Base-by-base conservation (phyloP, 768 basidiomycete species). In the Suillus paluster region DNA sequence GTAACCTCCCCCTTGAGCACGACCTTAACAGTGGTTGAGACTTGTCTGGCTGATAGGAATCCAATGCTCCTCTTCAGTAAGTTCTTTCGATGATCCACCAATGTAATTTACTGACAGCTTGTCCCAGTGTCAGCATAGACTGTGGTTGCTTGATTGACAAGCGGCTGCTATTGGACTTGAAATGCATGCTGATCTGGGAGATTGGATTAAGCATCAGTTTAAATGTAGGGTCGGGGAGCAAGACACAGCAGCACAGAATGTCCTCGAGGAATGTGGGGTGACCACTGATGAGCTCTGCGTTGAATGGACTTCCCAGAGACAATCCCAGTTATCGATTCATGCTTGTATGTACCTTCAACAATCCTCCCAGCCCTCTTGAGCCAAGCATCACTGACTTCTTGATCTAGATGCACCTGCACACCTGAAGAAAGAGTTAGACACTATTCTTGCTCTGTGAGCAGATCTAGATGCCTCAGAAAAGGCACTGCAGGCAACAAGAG, bases 71-170 rank as follows among this genome's bases (percentile, higher is more conserved):
- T n/a, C n/a, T n/a, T 73, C 66, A 7, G 80, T 82, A 65, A 56
- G 75, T 68, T 54, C 8, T 54, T 8, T 21, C n/a, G 7, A 11
- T 23, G n/a, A 21, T n/a, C 7, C 34, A 34, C 34, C 34, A 34
- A 34, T 10, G 10, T 34, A n/a, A 34, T 34, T 34, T 34, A 38
- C 25, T 17, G 48, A 62, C 25, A 19, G 12, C 19, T 42, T 9
- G 25, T 34, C 34, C 34, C n/a, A 69, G 76, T 65, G 62, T n/a
- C 63, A 68, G 6, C 60, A 66, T 3, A 66, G 75, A 8, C 66
- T 77, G 3, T 79, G 75, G 72, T 57, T 78, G 1, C 59, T 80
- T 11, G 77, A 80, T 59, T 67, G 69, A 4, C 76, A 77, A n/a
- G 68, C 70, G 0, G 57, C 58, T 0, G 66, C 64, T 3, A 71